These are phyloP conservation scores for Sporisorium iseilematis-ciliati DNA, from an alignment of 1,284 basidiomycete species.

Conservation along the genomic window DNA sequence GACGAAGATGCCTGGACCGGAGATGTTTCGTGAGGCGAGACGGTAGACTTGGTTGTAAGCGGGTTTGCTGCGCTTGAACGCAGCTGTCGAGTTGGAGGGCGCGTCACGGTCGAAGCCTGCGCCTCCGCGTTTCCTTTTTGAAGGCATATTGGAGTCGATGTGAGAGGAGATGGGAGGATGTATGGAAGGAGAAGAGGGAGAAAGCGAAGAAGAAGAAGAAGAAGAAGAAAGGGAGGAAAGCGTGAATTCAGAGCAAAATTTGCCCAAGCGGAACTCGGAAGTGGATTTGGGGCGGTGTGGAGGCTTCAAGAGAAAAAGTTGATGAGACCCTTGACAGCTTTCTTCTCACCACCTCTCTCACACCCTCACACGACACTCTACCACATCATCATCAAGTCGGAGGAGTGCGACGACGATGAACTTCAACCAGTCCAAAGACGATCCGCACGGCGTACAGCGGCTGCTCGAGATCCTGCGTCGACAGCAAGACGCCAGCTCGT, in stretches of 20 bases:
- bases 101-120: constrained; percentile 42
- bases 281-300: constrained; percentile 1
- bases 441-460: constrained; percentile 49
- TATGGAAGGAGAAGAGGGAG: not conserved
- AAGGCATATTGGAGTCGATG: constrained; percentile 25
- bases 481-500: constrained; percentile 32
- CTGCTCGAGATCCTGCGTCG: constrained; percentile 38
- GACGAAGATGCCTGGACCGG: constrained; percentile 61
- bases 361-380: not conserved
- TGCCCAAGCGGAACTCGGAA: constrained; percentile 9
- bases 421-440: constrained; percentile 19
- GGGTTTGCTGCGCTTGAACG: constrained; percentile 24
- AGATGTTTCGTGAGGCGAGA: constrained; percentile 36
- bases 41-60: constrained; percentile 43
- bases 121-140: constrained; percentile 48
- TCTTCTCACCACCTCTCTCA: not conserved
- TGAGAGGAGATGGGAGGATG: not conserved
- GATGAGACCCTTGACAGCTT: constrained; percentile 1
- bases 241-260: constrained; percentile 2
- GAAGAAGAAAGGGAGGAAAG: no score
- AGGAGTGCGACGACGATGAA: constrained; percentile 15
- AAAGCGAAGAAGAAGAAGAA: constrained; percentile 2
- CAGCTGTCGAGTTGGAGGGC: constrained; percentile 1
- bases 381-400: not conserved
- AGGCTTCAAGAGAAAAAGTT: constrained; percentile 7